Evolutionary conservation across 139 green algal species (phyloP).

Genomic region (Volvox africanus): DNA sequence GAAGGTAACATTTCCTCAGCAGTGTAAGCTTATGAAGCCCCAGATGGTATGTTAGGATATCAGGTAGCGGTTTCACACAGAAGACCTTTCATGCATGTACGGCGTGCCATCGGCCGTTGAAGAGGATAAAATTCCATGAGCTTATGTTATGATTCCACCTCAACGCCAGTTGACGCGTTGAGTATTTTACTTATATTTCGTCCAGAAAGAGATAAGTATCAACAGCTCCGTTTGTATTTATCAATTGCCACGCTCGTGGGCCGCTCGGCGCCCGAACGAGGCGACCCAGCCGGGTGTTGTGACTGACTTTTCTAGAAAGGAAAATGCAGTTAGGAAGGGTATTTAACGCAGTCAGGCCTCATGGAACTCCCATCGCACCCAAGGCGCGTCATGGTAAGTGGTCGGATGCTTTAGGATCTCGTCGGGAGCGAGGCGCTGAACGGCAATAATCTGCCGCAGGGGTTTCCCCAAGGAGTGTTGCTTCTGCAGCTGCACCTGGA

Average conservation of each 20-base stretch:
- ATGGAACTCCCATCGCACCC: not conserved
- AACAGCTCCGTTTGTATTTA: not conserved
- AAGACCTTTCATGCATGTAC: not conserved
- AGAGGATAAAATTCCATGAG: not conserved
- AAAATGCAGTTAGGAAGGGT: constrained; percentile 41
- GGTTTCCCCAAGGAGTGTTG: not conserved
- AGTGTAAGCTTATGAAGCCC: too few relatives aligned
- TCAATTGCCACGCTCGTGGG: not conserved
- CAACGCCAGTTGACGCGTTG: not conserved
- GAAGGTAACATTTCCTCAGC: too few relatives aligned
- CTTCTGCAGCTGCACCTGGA: constrained; percentile 4
- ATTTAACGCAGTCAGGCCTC: not conserved
- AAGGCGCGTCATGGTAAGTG: constrained; percentile 18
- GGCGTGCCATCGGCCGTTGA: not conserved
- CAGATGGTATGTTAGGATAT: too few relatives aligned
- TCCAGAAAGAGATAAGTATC: not conserved
- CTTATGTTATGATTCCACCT: not conserved
- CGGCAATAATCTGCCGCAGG: not conserved
- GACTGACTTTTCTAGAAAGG: not conserved
- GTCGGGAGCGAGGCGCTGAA: not conserved
- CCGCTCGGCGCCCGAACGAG: not conserved
- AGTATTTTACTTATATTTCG: not conserved
- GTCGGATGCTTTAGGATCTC: not conserved
- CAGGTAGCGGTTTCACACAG: too few relatives aligned
- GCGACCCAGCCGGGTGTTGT: not conserved